Evolutionary conservation across 352 stramenopile genomes (phyloP).

Genomic region (Pythium vanterpoolii): DNA sequence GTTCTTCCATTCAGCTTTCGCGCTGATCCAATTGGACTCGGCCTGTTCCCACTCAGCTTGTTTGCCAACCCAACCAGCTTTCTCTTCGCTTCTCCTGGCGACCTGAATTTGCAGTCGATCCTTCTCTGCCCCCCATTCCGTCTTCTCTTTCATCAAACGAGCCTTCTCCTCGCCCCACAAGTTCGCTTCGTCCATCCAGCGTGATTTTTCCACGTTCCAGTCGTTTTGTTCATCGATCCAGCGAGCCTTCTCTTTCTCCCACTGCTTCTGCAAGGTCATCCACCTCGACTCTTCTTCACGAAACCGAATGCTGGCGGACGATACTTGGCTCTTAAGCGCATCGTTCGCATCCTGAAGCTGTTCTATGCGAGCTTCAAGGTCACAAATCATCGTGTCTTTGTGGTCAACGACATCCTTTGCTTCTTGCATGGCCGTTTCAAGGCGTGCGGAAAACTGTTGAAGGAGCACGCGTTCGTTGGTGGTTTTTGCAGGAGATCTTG

Average conservation of each 20-base stretch:
- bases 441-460: constrained; percentile 46
- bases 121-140: neutral
- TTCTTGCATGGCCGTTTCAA: constrained; percentile 64
- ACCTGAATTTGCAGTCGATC: neutral
- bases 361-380: constrained; percentile 38
- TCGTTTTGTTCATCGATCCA: neutral
- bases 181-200: neutral
- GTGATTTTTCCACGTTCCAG: neutral
- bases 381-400: constrained; percentile 58
- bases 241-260: neutral
- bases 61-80: neutral
- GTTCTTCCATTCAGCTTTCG: neutral
- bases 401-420: constrained; percentile 66
- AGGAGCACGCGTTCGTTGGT: constrained; percentile 39
- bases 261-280: neutral
- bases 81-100: neutral
- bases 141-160: neutral
- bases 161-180: neutral
- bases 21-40: neutral
- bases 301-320: constrained; percentile 18
- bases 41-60: neutral
- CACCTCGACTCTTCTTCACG: constrained; percentile 9
- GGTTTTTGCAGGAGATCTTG: constrained; percentile 10
- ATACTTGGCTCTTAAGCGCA: constrained; percentile 3
- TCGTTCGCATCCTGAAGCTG: constrained; percentile 25